Percentiles rank a stretch among this genome's conserved stretches.
These are phyloP conservation scores for Theileria equi DNA, from an alignment of 169 alveolate genomes.

Conservation along the genomic window DNA sequence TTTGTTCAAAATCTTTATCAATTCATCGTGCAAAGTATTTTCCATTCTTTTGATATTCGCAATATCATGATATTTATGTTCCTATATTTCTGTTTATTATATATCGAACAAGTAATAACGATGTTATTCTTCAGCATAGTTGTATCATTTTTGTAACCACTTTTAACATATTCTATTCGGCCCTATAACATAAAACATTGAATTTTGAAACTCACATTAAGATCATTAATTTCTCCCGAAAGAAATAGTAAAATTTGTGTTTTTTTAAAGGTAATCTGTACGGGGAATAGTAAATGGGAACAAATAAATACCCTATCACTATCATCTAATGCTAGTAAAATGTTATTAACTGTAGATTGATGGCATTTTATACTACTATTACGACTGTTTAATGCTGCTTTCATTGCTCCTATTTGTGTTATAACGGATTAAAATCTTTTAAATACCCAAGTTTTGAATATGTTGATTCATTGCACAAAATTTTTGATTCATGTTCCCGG, in stretches of 20 bases:
- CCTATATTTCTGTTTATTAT: conserved; percentile 40
- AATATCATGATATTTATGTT: conserved; percentile 50
- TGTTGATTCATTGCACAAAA: too few relatives aligned
- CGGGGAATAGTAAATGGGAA: too few relatives aligned
- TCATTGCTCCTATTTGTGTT: too few relatives aligned
- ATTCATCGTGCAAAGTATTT: conserved; percentile 29
- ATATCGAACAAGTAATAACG: neutral
- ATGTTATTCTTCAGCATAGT: neutral
- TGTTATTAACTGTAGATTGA: too few relatives aligned
- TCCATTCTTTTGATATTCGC: conserved; percentile 46
- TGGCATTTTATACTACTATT: too few relatives aligned
- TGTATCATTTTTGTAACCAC: conserved; percentile 16
- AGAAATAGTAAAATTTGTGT: neutral
- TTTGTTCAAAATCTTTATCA: conserved; percentile 34
- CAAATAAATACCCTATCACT: too few relatives aligned
- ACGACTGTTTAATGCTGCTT: too few relatives aligned
- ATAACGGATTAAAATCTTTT: too few relatives aligned
- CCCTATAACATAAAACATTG: neutral
- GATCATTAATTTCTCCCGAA: neutral
- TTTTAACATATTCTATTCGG: neutral
- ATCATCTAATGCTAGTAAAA: too few relatives aligned
- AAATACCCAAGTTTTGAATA: too few relatives aligned
- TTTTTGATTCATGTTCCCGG: too few relatives aligned
- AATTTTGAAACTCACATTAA: neutral
- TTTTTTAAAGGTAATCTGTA: too few relatives aligned